These are phyloP conservation scores for Bathelium albidoporum DNA, from an alignment of 495 filamentous ascomycete species.

Conservation along the genomic window DNA sequence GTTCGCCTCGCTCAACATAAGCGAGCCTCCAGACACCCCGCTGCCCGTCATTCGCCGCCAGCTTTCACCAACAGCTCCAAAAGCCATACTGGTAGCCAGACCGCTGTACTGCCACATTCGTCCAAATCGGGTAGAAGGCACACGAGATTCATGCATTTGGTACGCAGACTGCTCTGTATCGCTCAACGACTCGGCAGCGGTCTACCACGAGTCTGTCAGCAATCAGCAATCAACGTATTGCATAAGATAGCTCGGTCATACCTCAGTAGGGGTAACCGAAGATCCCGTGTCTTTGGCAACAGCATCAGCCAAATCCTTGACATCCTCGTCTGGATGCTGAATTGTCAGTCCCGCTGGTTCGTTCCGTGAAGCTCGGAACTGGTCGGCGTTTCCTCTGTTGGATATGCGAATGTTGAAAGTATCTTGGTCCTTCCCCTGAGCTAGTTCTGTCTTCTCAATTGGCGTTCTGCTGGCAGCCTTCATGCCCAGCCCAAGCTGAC, in stretches of 20 bases:
- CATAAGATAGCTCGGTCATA: constrained; percentile 6
- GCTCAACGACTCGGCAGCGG: constrained; percentile 18
- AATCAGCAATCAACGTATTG: constrained; percentile 28
- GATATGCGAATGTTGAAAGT: constrained; percentile 33
- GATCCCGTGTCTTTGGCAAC: constrained; percentile 25
- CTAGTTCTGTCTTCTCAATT: constrained; percentile 23
- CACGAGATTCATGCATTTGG: constrained; percentile 75
- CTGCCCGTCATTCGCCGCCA: constrained; percentile 57
- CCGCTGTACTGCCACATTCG: constrained; percentile 92
- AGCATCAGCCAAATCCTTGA: constrained; percentile 27
- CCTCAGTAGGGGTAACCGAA: constrained; percentile 12
- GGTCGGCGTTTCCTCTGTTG: not conserved
- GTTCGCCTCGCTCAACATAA: constrained; percentile 81
- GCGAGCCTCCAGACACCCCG: constrained; percentile 52
- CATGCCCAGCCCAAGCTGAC: constrained; percentile 18
- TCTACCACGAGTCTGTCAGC: constrained; percentile 33
- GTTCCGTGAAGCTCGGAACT: not conserved
- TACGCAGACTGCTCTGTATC: constrained; percentile 35
- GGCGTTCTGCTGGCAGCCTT: constrained; percentile 24
- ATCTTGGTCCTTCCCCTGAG: constrained; percentile 32
- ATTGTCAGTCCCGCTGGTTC: not conserved
- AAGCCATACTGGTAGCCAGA: constrained; percentile 87
- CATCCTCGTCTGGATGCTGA: constrained; percentile 17
- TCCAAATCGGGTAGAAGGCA: constrained; percentile 78
- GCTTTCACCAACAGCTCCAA: constrained; percentile 80